Conservation (phyloP, 805 yeast species). For the Candida vaughaniae region DNA sequence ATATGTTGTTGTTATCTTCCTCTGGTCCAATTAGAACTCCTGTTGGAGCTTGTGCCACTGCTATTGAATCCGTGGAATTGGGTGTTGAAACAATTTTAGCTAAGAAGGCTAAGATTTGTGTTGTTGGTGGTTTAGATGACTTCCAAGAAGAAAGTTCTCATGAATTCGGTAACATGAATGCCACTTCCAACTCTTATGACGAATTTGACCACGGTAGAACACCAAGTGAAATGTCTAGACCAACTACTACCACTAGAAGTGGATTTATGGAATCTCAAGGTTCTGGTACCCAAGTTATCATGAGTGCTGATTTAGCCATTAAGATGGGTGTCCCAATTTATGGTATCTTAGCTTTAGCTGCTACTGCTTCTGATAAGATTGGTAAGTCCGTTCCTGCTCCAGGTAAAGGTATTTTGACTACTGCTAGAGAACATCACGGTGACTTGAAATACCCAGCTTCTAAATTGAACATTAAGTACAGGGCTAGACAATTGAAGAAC, state of each 20-base stretch:
- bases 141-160: slow-evolving; percentile 99
- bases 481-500: slow-evolving; percentile 83
- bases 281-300: slow-evolving; percentile 94
- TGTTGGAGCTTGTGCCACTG: slow-evolving; percentile 99
- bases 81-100: slow-evolving; percentile 92
- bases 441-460: slow-evolving; percentile 75
- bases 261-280: slow-evolving; percentile 99
- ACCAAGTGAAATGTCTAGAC: slow-evolving; percentile 98
- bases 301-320: slow-evolving; percentile 92
- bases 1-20: slow-evolving; percentile 93
- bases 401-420: slow-evolving; percentile 98
- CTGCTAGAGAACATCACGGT: slow-evolving; percentile 92
- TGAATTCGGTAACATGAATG: slow-evolving; percentile 98
- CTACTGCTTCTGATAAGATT: slow-evolving; percentile 97
- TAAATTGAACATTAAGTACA: slow-evolving; percentile 84
- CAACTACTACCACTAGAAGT: slow-evolving; percentile 90
- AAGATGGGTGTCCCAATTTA: slow-evolving; percentile 99
- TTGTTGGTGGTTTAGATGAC: slow-evolving; percentile 99
- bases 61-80: slow-evolving; percentile 93
- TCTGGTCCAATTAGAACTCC: slow-evolving; percentile 99
- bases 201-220: slow-evolving; percentile 96
- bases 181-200: slow-evolving; percentile 85
- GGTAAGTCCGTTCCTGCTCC: slow-evolving; percentile 99
- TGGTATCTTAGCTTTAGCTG: slow-evolving; percentile 90
- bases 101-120: slow-evolving; percentile 93